phyloP scores from a whole-genome alignment of 2,329 filamentous ascomycete genomes.

The Monilinia aucupariae region DNA sequence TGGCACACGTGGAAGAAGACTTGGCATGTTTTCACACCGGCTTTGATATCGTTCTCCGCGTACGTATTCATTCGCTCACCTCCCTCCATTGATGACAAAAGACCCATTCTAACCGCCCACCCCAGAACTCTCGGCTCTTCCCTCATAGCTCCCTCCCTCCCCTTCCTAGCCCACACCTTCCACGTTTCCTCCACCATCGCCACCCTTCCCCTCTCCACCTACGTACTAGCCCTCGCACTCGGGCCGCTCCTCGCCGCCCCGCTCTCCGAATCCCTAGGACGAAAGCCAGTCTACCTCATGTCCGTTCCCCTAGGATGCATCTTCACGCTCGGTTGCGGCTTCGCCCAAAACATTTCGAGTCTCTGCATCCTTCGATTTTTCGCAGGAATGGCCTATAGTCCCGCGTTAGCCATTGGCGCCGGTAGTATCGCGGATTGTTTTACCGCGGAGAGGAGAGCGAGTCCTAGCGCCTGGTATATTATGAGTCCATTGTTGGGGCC shows the following conservation, averaged over 20 bases:
- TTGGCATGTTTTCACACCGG: background rate
- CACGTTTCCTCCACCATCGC: background rate
- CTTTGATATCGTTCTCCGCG: background rate
- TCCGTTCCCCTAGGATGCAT: slow-evolving; percentile 48
- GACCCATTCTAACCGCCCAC: background rate
- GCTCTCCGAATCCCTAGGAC: slow-evolving; percentile 53
- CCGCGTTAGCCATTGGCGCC: slow-evolving; percentile 39
- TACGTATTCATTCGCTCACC: background rate
- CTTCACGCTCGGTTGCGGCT: slow-evolving; percentile 57
- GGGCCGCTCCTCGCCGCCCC: slow-evolving; percentile 57
- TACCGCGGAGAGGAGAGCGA: slow-evolving; percentile 39
- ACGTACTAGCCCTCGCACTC: slow-evolving; percentile 58
- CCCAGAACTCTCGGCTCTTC: background rate
- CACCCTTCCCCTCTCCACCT: slow-evolving; percentile 22
- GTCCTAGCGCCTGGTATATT: slow-evolving; percentile 43
- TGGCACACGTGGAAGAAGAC: slow-evolving; percentile 20
- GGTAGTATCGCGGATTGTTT: slow-evolving; percentile 49
- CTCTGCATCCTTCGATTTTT: slow-evolving; percentile 45
- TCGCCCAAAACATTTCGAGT: slow-evolving; percentile 46
- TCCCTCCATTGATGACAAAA: background rate
- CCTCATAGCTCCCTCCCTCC: background rate
- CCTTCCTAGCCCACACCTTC: background rate
- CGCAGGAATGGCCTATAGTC: slow-evolving; percentile 42
- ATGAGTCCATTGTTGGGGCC: slow-evolving; percentile 48
- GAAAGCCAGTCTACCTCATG: slow-evolving; percentile 39